Base-by-base conservation (phyloP, 2,329 filamentous ascomycete genomes). In the Talaromyces sp. region DNA sequence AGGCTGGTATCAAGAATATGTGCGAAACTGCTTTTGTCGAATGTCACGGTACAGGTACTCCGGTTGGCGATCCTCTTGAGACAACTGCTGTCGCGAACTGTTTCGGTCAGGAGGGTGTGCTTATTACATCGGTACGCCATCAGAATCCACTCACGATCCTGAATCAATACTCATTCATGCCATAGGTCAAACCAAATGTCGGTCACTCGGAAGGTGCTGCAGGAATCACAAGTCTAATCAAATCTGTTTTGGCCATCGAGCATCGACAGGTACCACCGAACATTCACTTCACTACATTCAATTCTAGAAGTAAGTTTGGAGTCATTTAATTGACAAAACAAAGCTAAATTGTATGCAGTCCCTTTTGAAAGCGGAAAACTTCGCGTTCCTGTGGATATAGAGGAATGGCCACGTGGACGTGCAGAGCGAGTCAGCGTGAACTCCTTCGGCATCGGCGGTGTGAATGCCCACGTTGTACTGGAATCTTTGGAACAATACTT, bases 381-480 rank as follows among this genome's bases (percentile, higher is more conserved):
- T 14, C 59, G 41, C 11, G 58, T 72, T 50, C 47, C 66, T 31
- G 59, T 39, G 2, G 63, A 68, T 3, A 10, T 57, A 11, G 62
- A 31, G 9, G 22, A 43, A 27, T 69, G 67, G 66, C 64, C 67
- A 13, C 19, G 16, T 22, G 50, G 52, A 13, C 54, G 58, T 27
- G 43, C 60, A 9, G 60, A 67, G n/a, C 66, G 71, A 57, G 72
- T 69, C 24, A 75, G 76, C 62, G 72, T 81, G 58, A 80, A 80
- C 66, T 78, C 76, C 6, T 82, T 82, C 63, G 81, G 81, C 1
- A 82, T 79, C 27, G 81, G 81, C 16, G 82, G 81, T 45, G 77
- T 78, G 7, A 83, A 82, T 65, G 78, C 76, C 0, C 81, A 83
- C 39, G 59, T 61, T n/a, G 31, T 58, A 19, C 3, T 58, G 6